Evolutionary conservation across 495 filamentous ascomycete genomes (phyloP), one percentile per base, ranked within the genome.

Genomic region (Thozetella sp.): DNA sequence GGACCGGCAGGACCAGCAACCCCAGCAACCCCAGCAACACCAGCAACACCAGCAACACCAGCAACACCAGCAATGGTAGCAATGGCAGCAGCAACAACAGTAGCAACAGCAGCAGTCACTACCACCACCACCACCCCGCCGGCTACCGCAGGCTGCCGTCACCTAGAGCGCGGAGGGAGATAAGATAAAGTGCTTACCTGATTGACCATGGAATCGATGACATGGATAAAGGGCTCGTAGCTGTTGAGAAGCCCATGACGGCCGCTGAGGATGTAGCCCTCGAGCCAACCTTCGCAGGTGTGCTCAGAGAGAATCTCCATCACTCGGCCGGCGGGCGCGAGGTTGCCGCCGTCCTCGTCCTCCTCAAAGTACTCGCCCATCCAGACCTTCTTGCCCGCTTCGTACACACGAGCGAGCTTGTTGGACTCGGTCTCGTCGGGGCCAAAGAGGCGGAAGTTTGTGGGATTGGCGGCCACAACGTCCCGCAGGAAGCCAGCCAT

Each of bases 251-350:
- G 70, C 20, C 89, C 88, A 64, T 92, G 88, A 2, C 88, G 80
- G 15, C 89, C 89, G 43, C 81, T 87, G 4, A 91, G 85, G 58
- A 89, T 72, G 64, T 90, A 92, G 13, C 88, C 89, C 73, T 92
- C 89, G 25, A 92, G 76, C 89, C 88, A 92, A 26, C 89, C 88
- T 74, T 92, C 89, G 62, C 83, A 85, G 17, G 88, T 92, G 66
- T 92, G 89, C 69, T 92, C 88, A 13, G 83, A 87, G 26, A 92
- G 81, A 66, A 92, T 92, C 69, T 92, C 88, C 89, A 92, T 91
- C 12, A 91, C 89, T 34, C 88, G 80, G 56, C 89, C 89, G 24
- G 78, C 74, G 2, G 72, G 76, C 0, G 84, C 79, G 15, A 92
- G 73, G 60, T 92, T 90, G 46, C 89, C 88, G 1, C 88, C 88